Percentiles rank a stretch among this genome's conserved stretches.
Conservation (phyloP, 208 protist species). For the Wallacemonas collosoma region DNA sequence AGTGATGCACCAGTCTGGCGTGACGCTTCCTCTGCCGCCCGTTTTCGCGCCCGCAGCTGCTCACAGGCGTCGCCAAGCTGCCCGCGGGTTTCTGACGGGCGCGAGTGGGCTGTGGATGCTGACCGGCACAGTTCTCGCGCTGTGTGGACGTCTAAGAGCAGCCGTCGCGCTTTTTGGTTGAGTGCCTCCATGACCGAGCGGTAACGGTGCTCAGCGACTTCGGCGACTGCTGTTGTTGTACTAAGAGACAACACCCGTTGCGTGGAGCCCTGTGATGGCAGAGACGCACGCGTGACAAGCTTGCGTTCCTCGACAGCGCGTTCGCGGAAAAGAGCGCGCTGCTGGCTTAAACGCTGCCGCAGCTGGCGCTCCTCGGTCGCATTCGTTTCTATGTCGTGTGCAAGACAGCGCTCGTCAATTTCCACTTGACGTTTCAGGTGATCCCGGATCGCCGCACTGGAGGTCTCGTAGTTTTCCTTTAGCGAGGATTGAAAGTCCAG, state of each 20-base stretch:
- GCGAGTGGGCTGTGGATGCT: not conserved
- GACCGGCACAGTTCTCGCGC: not conserved
- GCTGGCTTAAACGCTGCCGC: conserved; percentile 4
- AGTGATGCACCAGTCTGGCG: conserved; percentile 20
- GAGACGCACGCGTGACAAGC: not conserved
- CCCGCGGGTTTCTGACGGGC: not conserved
- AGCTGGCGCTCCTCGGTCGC: conserved; percentile 19
- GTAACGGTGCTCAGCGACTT: no score
- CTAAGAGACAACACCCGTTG: not conserved
- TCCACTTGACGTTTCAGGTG: not conserved
- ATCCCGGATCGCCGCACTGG: not conserved
- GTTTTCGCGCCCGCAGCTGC: conserved; percentile 8
- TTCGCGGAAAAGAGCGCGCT: conserved; percentile 21
- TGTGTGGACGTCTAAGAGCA: conserved; percentile 1
- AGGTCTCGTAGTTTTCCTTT: conserved; percentile 2
- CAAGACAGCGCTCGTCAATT: not conserved
- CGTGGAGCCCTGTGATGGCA: not conserved
- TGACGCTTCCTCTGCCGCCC: conserved; percentile 23
- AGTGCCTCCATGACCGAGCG: no score
- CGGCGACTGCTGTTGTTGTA: no score
- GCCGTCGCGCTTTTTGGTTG: not conserved
- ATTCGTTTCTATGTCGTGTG: not conserved
- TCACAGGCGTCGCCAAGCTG: not conserved
- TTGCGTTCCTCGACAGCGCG: conserved; percentile 21
- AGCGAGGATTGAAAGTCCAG: conserved; percentile 12